Percentiles rank a stretch among this genome's conserved stretches.
Conservation (phyloP, 225 moss, liverwort and hornwort species). For the Antitrichia curtipendula region DNA sequence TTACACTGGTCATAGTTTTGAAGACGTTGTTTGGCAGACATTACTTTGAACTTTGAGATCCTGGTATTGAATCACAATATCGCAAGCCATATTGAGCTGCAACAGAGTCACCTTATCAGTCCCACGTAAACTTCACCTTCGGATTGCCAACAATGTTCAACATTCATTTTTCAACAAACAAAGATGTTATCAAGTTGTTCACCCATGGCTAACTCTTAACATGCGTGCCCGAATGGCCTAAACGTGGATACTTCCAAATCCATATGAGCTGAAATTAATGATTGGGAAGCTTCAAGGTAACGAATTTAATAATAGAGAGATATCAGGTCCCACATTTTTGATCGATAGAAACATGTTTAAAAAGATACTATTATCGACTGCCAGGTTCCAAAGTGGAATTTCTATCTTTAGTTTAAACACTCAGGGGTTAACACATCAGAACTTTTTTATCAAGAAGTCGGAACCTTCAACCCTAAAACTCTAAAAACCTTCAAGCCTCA, state of each 20-base stretch:
- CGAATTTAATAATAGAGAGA: not conserved
- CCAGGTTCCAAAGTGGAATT: not conserved
- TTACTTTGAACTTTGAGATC: constrained; percentile 19
- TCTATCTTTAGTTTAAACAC: not conserved
- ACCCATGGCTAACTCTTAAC: not conserved
- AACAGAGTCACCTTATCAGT: not conserved
- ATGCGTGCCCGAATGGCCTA: not conserved
- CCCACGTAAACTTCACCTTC: not conserved
- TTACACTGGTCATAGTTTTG: constrained; percentile 2
- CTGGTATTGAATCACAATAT: constrained; percentile 19
- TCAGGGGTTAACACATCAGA: not conserved
- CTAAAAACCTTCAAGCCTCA: too few species aligned
- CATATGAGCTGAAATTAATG: not conserved
- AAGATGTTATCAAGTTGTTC: not conserved
- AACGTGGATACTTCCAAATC: not conserved
- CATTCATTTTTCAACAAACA: not conserved
- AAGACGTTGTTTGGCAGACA: constrained; percentile 1
- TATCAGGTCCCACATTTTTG: not conserved
- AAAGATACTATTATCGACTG: not conserved
- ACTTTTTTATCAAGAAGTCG: not conserved
- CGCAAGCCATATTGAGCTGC: constrained; percentile 23
- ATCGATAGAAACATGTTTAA: not conserved
- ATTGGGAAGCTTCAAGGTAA: not conserved
- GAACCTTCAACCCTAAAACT: too few species aligned
- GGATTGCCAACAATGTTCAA: not conserved